Evolutionary conservation across 2,329 filamentous ascomycete species (phyloP).

Genomic region (Calonectria ilicicola): DNA sequence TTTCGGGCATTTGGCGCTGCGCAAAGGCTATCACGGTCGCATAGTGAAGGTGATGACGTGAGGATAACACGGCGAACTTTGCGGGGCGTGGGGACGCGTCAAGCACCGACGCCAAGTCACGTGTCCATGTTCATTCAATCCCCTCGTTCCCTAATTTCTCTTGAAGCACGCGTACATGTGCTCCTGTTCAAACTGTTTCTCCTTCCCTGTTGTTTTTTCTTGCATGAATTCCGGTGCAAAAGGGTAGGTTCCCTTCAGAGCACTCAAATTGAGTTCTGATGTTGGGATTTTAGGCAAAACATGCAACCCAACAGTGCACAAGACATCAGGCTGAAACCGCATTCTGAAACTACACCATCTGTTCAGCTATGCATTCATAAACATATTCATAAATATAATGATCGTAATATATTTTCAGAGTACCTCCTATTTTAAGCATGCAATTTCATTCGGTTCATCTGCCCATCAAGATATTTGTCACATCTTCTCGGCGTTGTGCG

Average conservation of each 20-base stretch:
- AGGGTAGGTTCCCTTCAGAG: background rate
- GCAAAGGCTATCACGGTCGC: constrained; percentile 29
- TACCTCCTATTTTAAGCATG: too few relatives aligned
- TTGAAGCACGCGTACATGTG: background rate
- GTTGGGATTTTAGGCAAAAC: background rate
- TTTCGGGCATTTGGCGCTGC: constrained; percentile 29
- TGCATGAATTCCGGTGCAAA: background rate
- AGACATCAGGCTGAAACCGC: background rate
- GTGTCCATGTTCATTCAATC: constrained; percentile 19
- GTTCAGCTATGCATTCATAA: background rate
- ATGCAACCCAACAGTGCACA: background rate
- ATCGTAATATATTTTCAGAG: background rate
- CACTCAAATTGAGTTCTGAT: background rate
- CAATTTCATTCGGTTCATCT: too few relatives aligned
- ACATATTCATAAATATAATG: too few relatives aligned
- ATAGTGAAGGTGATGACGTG: constrained; percentile 40
- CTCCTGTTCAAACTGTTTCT: background rate
- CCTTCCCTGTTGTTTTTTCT: background rate
- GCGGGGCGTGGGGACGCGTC: constrained; percentile 38
- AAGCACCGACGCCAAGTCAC: constrained; percentile 40
- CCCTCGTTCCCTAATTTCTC: background rate
- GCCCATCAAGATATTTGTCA: too few relatives aligned
- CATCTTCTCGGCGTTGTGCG: too few relatives aligned
- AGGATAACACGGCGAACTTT: constrained; percentile 38
- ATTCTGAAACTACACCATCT: too few relatives aligned